phyloP scores from a whole-genome alignment of 2,329 filamentous ascomycete species.

The Dactylellina sp. region DNA sequence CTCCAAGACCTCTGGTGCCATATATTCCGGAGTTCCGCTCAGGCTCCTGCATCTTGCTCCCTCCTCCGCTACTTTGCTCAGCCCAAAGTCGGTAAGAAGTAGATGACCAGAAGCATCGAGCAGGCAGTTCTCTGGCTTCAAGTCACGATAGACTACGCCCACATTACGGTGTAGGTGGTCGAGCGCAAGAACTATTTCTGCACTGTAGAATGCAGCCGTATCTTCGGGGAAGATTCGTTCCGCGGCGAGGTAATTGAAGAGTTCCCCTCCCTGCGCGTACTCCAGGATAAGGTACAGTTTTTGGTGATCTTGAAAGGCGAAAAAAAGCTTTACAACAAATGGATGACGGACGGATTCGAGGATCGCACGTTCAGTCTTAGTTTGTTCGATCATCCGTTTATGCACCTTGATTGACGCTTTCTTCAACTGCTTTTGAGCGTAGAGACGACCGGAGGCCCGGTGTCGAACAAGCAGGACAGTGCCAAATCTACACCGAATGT shows the following conservation, averaged over 20 bases:
- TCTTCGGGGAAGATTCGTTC: conserved; percentile 96
- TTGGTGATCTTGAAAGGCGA: conserved; percentile 97
- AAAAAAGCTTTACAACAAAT: conserved; percentile 97
- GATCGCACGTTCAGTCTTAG: conserved; percentile 94
- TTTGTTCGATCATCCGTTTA: conserved; percentile 95
- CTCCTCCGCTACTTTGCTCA: conserved; percentile 86
- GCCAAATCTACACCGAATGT: conserved; percentile 68
- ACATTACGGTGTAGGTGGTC: conserved; percentile 92
- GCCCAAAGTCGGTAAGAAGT: conserved; percentile 93
- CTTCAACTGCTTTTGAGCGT: conserved; percentile 98
- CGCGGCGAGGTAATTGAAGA: conserved; percentile 92
- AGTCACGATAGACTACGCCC: conserved; percentile 93
- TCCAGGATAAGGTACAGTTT: conserved; percentile 97
- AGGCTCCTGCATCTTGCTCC: conserved; percentile 83
- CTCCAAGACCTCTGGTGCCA: conserved; percentile 94
- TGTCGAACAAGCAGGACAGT: conserved; percentile 96
- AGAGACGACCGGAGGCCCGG: conserved; percentile 84
- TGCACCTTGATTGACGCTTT: conserved; percentile 95
- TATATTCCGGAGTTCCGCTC: conserved; percentile 96
- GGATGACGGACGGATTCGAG: conserved; percentile 95
- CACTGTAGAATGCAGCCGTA: conserved; percentile 96
- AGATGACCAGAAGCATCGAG: conserved; percentile 91
- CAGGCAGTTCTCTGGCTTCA: conserved; percentile 98
- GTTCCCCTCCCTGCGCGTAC: conserved; percentile 95
- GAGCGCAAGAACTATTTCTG: conserved; percentile 93